Base-by-base conservation (phyloP, 805 yeast genomes). In the Pichia cabralensis region DNA sequence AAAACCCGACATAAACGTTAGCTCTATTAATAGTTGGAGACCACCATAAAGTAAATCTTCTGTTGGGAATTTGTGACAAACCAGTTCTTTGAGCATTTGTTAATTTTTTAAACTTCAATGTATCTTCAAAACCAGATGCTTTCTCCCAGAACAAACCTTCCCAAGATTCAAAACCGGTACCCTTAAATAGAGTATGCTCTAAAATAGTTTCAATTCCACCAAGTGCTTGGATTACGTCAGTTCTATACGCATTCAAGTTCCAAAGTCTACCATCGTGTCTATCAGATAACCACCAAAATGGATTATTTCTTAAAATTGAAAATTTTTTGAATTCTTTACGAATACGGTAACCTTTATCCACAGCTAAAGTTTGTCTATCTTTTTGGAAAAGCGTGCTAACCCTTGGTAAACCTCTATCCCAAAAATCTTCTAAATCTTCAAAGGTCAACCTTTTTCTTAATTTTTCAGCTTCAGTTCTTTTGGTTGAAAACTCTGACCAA, bases 81-180 rank as follows among this genome's bases (percentile, higher is more conserved):
- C 99, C 99, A 5, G 96, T 80, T 50, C 98, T 68, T 64, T 92
- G 99, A 1, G 99, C 99, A 58, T 89, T 89, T 1, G 99, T 92
- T 46, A 92, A 69, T 53, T 89, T 92, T 56, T 88, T 86, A 59
- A 86, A 83, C 54, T 88, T 89, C 71, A 92, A 71, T 0, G 95
- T 81, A 49, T 92, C 98, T 56, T 92, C 99, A 54, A 88, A 92
- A 0, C 98, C 98, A 19, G 95, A 78, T 0, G 94, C 94, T 53
- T 88, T 88, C 52, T 92, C 98, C 99, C 99, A 92, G 58, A 92
- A 92, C 18, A 92, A 63, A 5, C 98, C 97, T 61, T 92, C 99
- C 98, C 98, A 92, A 8, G 94, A 82, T 46, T 82, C 94, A 52
- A 92, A 92, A 0, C 98, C 99, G 2, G 99, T 92, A 10, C 94